Conservation (phyloP, 192 early-diverging fungal genomes). For the Coemansia sp. region DNA sequence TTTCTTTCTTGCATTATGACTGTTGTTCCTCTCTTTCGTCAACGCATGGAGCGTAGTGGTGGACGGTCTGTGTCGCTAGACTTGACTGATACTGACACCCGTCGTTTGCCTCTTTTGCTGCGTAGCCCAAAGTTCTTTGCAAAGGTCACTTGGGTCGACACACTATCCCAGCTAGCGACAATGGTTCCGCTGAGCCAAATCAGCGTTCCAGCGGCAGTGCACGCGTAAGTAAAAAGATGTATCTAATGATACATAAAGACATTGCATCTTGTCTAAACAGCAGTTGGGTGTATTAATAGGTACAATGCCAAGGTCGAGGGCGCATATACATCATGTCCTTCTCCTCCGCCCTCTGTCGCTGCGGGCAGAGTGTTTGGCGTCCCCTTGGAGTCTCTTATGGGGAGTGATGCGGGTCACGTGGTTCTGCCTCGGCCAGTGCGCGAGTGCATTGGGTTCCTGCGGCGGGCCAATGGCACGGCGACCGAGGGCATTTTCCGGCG, state of each 20-base stretch:
- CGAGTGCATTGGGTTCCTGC: conserved; percentile 66
- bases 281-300: conserved; percentile 3
- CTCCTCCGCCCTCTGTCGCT: too few species aligned
- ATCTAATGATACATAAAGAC: background rate
- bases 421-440: conserved; percentile 70
- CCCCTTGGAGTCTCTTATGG: conserved; percentile 62
- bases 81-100: too few species aligned
- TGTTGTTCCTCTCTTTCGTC: conserved; percentile 18
- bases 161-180: conserved; percentile 61
- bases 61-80: background rate
- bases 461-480: conserved; percentile 60
- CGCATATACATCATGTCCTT: too few species aligned
- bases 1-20: background rate
- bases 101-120: background rate
- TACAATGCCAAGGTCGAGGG: conserved; percentile 22
- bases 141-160: conserved; percentile 80
- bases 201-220: conserved; percentile 60
- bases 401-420: conserved; percentile 39
- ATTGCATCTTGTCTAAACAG: too few species aligned
- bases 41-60: conserved; percentile 22
- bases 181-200: conserved; percentile 70
- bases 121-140: conserved; percentile 84
- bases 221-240: conserved; percentile 24
- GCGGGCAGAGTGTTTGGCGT: conserved; percentile 79
- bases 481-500: conserved; percentile 85